These are phyloP conservation scores for Mucor plumbeus DNA, from an alignment of 371 early-diverging fungal genomes.

Conservation along the genomic window DNA sequence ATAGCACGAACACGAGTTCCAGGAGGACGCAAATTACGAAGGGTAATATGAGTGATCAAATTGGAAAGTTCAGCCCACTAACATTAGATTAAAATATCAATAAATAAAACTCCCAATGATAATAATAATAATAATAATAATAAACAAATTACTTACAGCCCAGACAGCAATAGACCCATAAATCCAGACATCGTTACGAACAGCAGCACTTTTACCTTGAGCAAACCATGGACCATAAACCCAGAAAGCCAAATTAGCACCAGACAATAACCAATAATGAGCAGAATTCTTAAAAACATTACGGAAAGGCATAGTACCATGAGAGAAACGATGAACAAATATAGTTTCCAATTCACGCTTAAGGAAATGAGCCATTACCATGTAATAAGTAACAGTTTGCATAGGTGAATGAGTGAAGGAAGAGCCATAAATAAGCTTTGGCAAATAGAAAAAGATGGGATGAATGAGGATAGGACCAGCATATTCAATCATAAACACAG, in stretches of 20 bases:
- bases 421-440: constrained; percentile 67
- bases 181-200: constrained; percentile 60
- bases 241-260: constrained; percentile 85
- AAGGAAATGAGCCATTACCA: constrained; percentile 86
- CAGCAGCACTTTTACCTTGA: constrained; percentile 54
- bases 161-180: constrained; percentile 68
- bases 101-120: background rate
- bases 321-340: constrained; percentile 93
- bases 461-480: constrained; percentile 91
- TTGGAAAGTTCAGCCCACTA: constrained; percentile 88
- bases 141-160: constrained; percentile 55
- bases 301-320: constrained; percentile 93
- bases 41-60: constrained; percentile 81
- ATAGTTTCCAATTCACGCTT: constrained; percentile 95
- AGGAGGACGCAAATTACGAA: constrained; percentile 91
- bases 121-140: background rate
- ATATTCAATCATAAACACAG: constrained; percentile 95
- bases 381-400: constrained; percentile 66
- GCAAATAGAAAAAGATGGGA: constrained; percentile 81
- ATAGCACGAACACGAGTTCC: constrained; percentile 89
- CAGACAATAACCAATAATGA: constrained; percentile 94
- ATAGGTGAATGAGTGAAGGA: constrained; percentile 69
- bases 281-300: constrained; percentile 95
- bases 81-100: background rate
- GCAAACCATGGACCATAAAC: constrained; percentile 79